Evolutionary conservation across 192 early-diverging fungal genomes (phyloP), one percentile per base, ranked within the genome.

Genomic region (Podila horticola): DNA sequence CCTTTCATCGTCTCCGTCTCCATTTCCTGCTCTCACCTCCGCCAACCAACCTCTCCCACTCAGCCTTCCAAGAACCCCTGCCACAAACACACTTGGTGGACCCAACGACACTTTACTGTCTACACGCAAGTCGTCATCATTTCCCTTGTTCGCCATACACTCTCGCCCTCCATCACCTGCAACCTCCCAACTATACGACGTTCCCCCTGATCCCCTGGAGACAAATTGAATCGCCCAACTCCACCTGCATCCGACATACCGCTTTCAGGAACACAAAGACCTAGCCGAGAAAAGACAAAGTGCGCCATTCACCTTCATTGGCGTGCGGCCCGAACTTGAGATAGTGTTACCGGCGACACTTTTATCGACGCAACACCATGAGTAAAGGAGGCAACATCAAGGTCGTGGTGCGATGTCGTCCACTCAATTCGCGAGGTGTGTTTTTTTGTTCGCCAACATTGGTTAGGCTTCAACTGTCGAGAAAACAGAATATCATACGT

Each of bases 391-490:
- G 86, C 64, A 90, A 89, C 72, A 91, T 91, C 81, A 91, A 89
- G 66, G 93, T 94, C 33, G 93, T 93, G 19, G 93, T 94, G 38
- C 86, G 93, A 69, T 94, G 93, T 86, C 88, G 93, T 49, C 93
- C 93, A 24, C 76, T 94, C 34, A 94, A 94, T 83, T 51, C 88
- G 26, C 86, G 92, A 84, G 93, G 90, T 90, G 70, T 66, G 52
- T 68, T 33, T 24, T 38, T 38, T 41, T n/a, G 33, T 69, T 69
- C 11, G 26, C 28, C 34, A 24, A 31, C 20, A 12, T 34, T 28
- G 9, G 20, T 34, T 15, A 9, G 17, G 17, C 63, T 58, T 65
- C 15, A 2, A 26, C 31, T n/a, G 24, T 38, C 61, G 11, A 64
- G 45, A 22, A 36, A 65, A 59, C 19, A 30, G 28, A 34, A 29